A percentile compares a stretch with the other conserved stretches of the same genome.
Conservation (phyloP, 2,329 filamentous ascomycete species). For the Clonostachys rhizophaga region DNA sequence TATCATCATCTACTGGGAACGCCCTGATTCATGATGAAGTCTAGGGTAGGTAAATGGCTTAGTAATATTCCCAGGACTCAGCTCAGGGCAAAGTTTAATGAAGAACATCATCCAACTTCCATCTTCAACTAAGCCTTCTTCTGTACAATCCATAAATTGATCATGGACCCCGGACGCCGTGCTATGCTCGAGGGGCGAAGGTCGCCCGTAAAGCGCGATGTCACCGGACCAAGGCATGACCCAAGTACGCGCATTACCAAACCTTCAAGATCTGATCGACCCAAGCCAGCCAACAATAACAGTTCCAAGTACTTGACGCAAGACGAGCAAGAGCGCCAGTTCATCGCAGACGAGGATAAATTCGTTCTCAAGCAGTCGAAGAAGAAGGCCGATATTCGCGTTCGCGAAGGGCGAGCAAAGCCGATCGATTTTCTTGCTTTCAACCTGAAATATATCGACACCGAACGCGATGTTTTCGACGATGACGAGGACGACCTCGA, state of each 20-base stretch:
- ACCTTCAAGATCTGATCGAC: constrained; percentile 24
- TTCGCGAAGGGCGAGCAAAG: constrained; percentile 84
- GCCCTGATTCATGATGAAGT: too few species aligned
- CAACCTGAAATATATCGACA: constrained; percentile 82
- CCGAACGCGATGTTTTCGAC: constrained; percentile 79
- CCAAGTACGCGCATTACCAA: constrained; percentile 53
- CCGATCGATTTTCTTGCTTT: constrained; percentile 94
- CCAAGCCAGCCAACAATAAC: constrained; percentile 18
- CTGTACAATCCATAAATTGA: too few species aligned
- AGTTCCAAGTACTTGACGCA: constrained; percentile 55
- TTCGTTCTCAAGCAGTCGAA: constrained; percentile 97
- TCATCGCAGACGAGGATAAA: constrained; percentile 90
- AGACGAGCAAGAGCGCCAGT: constrained; percentile 74
- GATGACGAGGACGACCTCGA: constrained; percentile 72
- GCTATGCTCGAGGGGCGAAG: constrained; percentile 47
- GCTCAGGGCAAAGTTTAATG: too few species aligned
- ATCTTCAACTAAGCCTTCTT: too few species aligned
- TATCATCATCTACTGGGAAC: too few species aligned
- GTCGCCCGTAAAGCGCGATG: constrained; percentile 37
- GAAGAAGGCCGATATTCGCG: constrained; percentile 94
- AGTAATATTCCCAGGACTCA: too few species aligned
- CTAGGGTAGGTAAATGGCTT: too few species aligned
- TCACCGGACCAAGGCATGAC: constrained; percentile 52
- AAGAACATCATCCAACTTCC: too few species aligned
- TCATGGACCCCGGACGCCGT: constrained; percentile 50